Percentiles rank a stretch among this genome's conserved stretches.
Conservation (phyloP, 306 rosid genomes). For the Phaseolus lunatus region DNA sequence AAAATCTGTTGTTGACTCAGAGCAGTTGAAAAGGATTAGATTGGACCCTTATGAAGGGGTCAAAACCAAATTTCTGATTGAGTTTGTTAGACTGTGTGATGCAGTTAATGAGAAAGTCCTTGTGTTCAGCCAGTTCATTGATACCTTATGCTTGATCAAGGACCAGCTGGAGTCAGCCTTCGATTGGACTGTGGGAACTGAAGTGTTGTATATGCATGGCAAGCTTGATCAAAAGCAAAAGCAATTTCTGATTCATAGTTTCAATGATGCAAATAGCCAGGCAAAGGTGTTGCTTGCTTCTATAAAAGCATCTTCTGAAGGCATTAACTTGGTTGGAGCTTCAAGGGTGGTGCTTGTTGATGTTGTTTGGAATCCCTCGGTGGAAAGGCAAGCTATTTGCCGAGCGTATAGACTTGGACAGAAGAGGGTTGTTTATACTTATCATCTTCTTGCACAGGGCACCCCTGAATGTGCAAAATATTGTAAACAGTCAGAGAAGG, state of each 20-base stretch:
- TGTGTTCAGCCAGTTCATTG: conserved; percentile 48
- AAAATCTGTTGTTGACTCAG: conserved; percentile 34
- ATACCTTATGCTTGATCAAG: conserved; percentile 35
- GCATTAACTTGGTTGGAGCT: conserved; percentile 51
- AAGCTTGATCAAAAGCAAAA: conserved; percentile 18
- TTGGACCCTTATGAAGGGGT: conserved; percentile 35
- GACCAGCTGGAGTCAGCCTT: conserved; percentile 34
- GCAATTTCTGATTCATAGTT: conserved; percentile 32
- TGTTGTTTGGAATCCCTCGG: conserved; percentile 56
- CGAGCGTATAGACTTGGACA: conserved; percentile 55
- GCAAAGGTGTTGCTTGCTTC: conserved; percentile 52
- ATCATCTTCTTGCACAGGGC: conserved; percentile 44
- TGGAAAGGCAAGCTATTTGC: conserved; percentile 52
- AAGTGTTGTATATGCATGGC: conserved; percentile 43
- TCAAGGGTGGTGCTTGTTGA: conserved; percentile 57
- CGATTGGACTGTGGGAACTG: conserved; percentile 42
- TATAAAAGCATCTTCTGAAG: conserved; percentile 48
- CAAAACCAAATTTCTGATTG: conserved; percentile 50
- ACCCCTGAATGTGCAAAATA: conserved; percentile 39
- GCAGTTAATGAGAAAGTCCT: conserved; percentile 47
- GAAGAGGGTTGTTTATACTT: conserved; percentile 45
- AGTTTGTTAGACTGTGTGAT: conserved; percentile 41
- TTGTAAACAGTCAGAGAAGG: conserved; percentile 44
- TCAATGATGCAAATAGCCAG: conserved; percentile 45
- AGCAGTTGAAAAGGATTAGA: not conserved